Evolutionary conservation across 2,329 filamentous ascomycete species (phyloP).

Genomic region (Atkinsonella texensis): DNA sequence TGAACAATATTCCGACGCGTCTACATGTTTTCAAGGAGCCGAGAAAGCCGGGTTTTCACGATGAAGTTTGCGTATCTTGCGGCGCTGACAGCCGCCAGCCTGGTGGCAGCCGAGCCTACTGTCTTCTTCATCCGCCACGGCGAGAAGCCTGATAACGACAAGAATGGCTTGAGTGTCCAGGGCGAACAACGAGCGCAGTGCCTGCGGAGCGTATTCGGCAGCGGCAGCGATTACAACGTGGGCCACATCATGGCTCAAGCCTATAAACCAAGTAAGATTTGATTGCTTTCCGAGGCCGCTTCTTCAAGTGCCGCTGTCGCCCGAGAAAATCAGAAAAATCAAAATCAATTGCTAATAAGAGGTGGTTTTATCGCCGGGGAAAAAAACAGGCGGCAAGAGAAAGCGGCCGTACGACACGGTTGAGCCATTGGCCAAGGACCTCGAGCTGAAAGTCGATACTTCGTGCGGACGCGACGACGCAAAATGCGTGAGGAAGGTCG

Average conservation of each 20-base stretch:
- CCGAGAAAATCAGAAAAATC: not conserved
- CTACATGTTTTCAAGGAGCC: not conserved
- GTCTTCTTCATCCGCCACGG: conserved; percentile 54
- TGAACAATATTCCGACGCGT: not conserved
- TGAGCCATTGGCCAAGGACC: conserved; percentile 39
- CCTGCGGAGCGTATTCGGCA: conserved; percentile 43
- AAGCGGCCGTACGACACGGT: conserved; percentile 46
- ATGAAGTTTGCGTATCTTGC: conserved; percentile 13
- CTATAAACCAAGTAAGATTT: conserved; percentile 30
- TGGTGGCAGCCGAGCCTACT: conserved; percentile 26
- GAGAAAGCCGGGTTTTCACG: not conserved
- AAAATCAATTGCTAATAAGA: not conserved
- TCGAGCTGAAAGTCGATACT: conserved; percentile 41
- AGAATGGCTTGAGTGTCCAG: conserved; percentile 34
- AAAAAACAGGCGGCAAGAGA: conserved; percentile 32
- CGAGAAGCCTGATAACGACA: conserved; percentile 43
- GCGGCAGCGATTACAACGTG: conserved; percentile 39
- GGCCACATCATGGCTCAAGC: conserved; percentile 45
- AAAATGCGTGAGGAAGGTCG: conserved; percentile 38
- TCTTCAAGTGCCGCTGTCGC: no score
- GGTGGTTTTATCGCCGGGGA: not conserved
- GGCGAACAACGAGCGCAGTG: conserved; percentile 48
- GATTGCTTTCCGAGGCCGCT: not conserved
- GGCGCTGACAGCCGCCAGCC: conserved; percentile 7
- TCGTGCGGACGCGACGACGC: conserved; percentile 44